Evolutionary conservation across 2,329 filamentous ascomycete species (phyloP).

Genomic region (Fusarium sp.): DNA sequence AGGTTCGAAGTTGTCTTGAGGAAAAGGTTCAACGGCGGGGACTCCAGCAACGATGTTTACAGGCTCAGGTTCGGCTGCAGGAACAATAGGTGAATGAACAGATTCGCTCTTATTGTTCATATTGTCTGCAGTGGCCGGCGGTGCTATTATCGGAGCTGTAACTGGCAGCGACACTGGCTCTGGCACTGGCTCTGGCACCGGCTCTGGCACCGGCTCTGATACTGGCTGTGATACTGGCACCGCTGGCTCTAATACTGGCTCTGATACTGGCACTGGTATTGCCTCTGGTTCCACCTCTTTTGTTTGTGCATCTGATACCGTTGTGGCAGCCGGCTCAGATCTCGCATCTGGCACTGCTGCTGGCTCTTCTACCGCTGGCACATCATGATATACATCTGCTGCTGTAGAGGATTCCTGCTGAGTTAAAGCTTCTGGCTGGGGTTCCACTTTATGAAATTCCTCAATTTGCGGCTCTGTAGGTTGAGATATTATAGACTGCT

Average conservation of each 20-base stretch:
- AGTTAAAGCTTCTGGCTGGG: conserved; percentile 22
- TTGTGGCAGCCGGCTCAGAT: conserved; percentile 13
- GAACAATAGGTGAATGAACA: conserved; percentile 24
- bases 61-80: conserved; percentile 12
- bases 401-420: conserved; percentile 20
- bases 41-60: conserved; percentile 23
- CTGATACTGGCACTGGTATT: conserved; percentile 2
- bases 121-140: conserved; percentile 1
- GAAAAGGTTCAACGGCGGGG: conserved; percentile 13
- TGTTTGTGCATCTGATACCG: conserved; percentile 4
- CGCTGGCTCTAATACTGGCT: background rate
- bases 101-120: conserved; percentile 24
- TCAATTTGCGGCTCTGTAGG: conserved; percentile 38
- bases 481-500: conserved; percentile 31
- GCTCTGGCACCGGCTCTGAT: background rate
- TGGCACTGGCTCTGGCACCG: background rate
- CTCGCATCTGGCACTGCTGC: conserved; percentile 12
- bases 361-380: background rate
- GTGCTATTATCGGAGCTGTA: conserved; percentile 9
- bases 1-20: conserved; percentile 14
- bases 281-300: background rate
- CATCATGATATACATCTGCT: conserved; percentile 4
- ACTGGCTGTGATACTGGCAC: background rate
- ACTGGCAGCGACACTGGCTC: conserved; percentile 1
- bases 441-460: conserved; percentile 41